Evolutionary conservation across 2,329 filamentous ascomycete species (phyloP).

Genomic region (Ascochyta fabae): DNA sequence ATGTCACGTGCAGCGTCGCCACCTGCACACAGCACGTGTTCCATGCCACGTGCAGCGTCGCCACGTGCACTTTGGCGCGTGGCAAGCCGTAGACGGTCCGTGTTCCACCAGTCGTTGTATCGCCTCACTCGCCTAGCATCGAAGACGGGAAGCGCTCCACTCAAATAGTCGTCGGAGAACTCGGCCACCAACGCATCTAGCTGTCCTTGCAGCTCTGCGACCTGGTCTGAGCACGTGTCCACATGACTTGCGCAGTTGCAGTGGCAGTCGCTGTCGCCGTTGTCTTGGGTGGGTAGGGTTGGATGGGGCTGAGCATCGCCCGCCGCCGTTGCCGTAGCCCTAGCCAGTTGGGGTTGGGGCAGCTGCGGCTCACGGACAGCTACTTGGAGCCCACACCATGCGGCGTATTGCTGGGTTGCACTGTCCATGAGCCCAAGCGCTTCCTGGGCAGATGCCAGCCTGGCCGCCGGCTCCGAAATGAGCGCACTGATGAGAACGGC

Average conservation of each 20-base stretch:
- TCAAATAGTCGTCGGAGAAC: neutral
- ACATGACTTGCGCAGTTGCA: neutral
- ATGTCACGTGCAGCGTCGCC: too few relatives aligned
- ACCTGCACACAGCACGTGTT: too few relatives aligned
- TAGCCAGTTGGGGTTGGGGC: too few relatives aligned
- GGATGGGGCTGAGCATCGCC: neutral
- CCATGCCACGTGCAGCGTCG: too few relatives aligned
- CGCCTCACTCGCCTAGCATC: neutral
- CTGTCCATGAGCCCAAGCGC: neutral
- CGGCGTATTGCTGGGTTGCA: neutral
- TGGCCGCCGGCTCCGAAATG: neutral
- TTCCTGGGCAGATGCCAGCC: neutral
- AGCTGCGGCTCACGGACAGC: too few relatives aligned
- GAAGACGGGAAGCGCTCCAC: neutral
- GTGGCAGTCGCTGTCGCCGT: neutral
- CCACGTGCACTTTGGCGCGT: too few relatives aligned
- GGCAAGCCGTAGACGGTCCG: neutral
- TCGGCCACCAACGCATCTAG: neutral
- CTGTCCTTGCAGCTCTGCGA: neutral
- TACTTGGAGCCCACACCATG: neutral
- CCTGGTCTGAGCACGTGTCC: neutral
- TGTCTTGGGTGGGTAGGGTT: neutral
- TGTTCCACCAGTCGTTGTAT: neutral
- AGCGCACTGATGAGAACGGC: neutral
- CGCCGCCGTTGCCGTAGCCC: neutral